Conservation (phyloP, 176 grass and related monocot species). For the Urochloa ruziziensis region DNA sequence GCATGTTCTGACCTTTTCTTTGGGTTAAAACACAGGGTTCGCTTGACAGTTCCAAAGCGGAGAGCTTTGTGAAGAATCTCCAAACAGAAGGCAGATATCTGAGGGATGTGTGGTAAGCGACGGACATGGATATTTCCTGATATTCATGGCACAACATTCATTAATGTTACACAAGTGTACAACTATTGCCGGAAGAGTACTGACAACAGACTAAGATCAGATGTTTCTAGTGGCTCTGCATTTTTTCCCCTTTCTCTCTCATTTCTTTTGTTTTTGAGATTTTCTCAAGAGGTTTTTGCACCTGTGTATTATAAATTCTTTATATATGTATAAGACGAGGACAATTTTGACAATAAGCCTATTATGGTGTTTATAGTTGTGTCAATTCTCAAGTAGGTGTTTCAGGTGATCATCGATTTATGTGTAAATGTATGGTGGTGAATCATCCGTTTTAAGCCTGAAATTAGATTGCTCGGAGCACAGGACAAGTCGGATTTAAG, state of each 20-base stretch:
- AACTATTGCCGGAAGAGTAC: conserved; percentile 18
- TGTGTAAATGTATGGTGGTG: neutral
- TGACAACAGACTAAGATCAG: conserved; percentile 14
- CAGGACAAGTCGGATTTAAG: neutral
- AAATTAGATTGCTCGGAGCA: neutral
- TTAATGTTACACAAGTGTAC: conserved; percentile 22
- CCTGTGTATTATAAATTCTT: conserved; percentile 35
- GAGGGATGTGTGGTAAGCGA: conserved; percentile 84
- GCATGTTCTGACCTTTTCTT: neutral
- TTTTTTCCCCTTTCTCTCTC: neutral
- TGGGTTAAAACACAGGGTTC: conserved; percentile 48
- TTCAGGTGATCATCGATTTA: neutral
- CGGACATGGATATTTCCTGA: neutral
- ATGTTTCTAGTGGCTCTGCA: conserved; percentile 4
- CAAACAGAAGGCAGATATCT: conserved; percentile 81
- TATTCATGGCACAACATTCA: conserved; percentile 21
- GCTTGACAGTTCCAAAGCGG: conserved; percentile 66
- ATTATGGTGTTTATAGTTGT: neutral
- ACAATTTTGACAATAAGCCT: conserved; percentile 39
- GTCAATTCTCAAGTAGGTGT: neutral
- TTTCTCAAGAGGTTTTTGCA: neutral
- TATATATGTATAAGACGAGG: conserved; percentile 45
- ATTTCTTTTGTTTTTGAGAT: neutral
- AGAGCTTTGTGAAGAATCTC: conserved; percentile 86
- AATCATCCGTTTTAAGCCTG: neutral